phyloP scores from a whole-genome alignment of 371 early-diverging fungal genomes.

The Batrachochytrium dendrobatidis region DNA sequence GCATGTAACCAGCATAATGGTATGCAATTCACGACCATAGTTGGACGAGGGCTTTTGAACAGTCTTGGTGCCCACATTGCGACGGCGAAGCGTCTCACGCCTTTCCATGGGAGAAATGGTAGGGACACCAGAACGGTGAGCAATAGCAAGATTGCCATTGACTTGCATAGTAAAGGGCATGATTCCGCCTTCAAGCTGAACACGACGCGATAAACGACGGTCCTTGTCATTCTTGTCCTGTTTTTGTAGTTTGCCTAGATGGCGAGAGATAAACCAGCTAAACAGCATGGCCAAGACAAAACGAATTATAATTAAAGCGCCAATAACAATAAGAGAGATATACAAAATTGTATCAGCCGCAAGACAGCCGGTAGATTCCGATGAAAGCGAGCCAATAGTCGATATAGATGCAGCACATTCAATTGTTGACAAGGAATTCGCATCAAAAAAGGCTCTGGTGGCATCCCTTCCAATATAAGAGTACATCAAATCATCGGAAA shows the following conservation, averaged over 20 bases:
- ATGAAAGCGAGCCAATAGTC: conserved; percentile 24
- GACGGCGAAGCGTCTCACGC: not conserved
- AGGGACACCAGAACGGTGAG: not conserved
- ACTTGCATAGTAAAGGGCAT: conserved; percentile 5
- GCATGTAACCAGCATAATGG: conserved; percentile 51
- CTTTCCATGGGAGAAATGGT: not conserved
- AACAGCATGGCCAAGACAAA: conserved; percentile 39
- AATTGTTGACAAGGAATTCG: conserved; percentile 10
- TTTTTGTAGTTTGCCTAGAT: conserved; percentile 20
- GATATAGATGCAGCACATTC: conserved; percentile 27
- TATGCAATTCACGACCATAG: conserved; percentile 56
- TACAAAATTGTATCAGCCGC: conserved; percentile 29
- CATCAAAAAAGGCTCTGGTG: conserved; percentile 14
- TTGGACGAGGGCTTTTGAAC: conserved; percentile 3
- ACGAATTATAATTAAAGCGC: conserved; percentile 32
- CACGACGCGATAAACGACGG: conserved; percentile 11
- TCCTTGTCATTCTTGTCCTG: not conserved
- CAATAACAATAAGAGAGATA: conserved; percentile 34
- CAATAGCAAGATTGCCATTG: not conserved
- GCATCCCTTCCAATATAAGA: conserved; percentile 18
- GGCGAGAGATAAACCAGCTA: conserved; percentile 34
- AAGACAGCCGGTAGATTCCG: conserved; percentile 26
- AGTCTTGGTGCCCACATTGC: not conserved
- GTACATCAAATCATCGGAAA: conserved; percentile 14
- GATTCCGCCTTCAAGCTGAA: not conserved